Evolutionary conservation across 768 basidiomycete genomes (phyloP).

Genomic region (Kwoniella botswanensis): DNA sequence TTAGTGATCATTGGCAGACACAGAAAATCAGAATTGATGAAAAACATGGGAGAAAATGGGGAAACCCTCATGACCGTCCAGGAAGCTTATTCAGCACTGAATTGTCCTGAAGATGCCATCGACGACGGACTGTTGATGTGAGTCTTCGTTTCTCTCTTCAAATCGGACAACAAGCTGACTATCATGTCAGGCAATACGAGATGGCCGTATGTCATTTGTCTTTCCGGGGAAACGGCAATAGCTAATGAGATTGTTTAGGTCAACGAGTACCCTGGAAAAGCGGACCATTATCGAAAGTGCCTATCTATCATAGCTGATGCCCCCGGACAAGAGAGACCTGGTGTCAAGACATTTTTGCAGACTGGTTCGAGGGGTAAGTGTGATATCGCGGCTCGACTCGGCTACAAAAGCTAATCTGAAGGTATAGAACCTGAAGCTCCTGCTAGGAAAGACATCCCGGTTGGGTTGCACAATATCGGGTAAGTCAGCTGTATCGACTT

Average conservation of each 20-base stretch:
- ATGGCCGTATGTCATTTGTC: constrained; percentile 38
- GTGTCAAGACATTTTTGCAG: constrained; percentile 40
- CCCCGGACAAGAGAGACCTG: constrained; percentile 41
- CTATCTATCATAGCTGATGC: constrained; percentile 47
- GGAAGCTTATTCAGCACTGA: constrained; percentile 47
- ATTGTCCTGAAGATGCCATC: constrained; percentile 42
- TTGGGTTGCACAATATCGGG: constrained; percentile 54
- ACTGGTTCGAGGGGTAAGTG: constrained; percentile 39
- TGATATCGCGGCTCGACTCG: background rate
- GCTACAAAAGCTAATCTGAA: background rate
- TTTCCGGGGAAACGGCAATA: background rate
- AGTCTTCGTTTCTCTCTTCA: constrained; percentile 9
- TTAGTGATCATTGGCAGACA: constrained; percentile 34
- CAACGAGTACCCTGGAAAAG: constrained; percentile 46
- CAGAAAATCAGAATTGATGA: constrained; percentile 32
- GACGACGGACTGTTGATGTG: constrained; percentile 53
- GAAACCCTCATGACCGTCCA: constrained; percentile 42
- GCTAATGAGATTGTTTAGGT: constrained; percentile 21
- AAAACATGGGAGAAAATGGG: constrained; percentile 35
- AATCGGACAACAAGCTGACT: background rate
- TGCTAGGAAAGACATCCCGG: constrained; percentile 47
- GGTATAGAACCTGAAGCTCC: constrained; percentile 33
- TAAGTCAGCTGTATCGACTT: constrained; percentile 19
- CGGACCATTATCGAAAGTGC: constrained; percentile 47
- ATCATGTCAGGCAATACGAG: constrained; percentile 45